A percentile compares a stretch with the other conserved stretches of the same genome.
Evolutionary conservation across 345 rosid species (phyloP).

Genomic region (Adansonia digitata): DNA sequence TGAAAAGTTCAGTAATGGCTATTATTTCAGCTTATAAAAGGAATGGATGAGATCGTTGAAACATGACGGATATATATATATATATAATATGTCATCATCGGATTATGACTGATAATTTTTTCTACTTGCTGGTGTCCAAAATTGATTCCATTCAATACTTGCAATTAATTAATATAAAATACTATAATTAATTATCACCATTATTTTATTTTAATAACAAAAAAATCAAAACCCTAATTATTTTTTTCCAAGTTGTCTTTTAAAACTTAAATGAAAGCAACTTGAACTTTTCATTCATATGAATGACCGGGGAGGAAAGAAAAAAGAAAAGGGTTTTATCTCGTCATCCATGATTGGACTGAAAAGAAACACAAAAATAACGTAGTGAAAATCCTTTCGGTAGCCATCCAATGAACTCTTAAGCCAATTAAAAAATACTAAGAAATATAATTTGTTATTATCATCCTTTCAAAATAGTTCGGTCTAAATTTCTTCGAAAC

Average conservation of each 20-base stretch:
- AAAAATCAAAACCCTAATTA: neutral
- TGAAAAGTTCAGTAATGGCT: neutral
- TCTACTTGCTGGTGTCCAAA: neutral
- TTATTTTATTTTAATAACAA: neutral
- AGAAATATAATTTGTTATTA: too few relatives aligned
- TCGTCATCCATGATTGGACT: too few relatives aligned
- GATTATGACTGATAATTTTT: neutral
- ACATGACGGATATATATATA: neutral
- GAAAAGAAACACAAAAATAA: too few relatives aligned
- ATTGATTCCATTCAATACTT: neutral
- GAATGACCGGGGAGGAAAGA: too few relatives aligned
- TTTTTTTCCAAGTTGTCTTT: neutral
- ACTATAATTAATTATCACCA: neutral
- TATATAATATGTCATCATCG: neutral
- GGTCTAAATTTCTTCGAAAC: too few relatives aligned
- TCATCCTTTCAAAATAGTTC: too few relatives aligned
- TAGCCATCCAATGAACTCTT: too few relatives aligned
- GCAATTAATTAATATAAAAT: neutral
- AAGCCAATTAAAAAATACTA: too few relatives aligned
- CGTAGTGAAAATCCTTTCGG: too few relatives aligned
- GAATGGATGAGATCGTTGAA: neutral
- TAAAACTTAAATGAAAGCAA: neutral
- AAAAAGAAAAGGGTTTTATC: too few relatives aligned
- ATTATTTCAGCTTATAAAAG: neutral
- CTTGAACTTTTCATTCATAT: neutral